Evolutionary conservation across 2,329 filamentous ascomycete genomes (phyloP).

Genomic region (Tolypocladium endophyticum): DNA sequence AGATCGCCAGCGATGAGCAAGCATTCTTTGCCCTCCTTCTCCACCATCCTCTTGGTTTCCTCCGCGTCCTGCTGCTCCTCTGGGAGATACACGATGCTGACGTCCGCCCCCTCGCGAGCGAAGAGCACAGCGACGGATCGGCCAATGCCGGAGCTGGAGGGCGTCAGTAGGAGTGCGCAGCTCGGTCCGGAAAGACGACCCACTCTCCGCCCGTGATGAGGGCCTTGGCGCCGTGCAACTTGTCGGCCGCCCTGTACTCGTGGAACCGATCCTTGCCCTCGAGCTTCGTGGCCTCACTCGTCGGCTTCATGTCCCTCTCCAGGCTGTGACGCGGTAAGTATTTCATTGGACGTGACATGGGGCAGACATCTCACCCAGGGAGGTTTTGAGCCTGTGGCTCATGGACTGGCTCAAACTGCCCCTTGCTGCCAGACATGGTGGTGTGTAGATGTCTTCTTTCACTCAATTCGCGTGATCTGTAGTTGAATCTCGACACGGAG

Average conservation of each 20-base stretch:
- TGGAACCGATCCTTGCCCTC: slow-evolving; percentile 25
- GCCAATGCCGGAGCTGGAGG: slow-evolving; percentile 39
- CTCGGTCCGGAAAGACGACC: slow-evolving; percentile 9
- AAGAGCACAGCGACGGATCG: slow-evolving; percentile 43
- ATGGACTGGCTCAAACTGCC: slow-evolving; percentile 22
- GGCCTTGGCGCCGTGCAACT: slow-evolving; percentile 38
- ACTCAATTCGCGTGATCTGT: neutral
- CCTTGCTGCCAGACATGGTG: slow-evolving; percentile 30
- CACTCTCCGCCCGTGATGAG: slow-evolving; percentile 48
- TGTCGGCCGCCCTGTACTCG: slow-evolving; percentile 33
- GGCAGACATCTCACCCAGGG: slow-evolving; percentile 19
- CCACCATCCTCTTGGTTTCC: slow-evolving; percentile 39
- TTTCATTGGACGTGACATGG: neutral
- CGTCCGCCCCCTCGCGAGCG: slow-evolving; percentile 46
- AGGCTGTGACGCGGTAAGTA: slow-evolving; percentile 8
- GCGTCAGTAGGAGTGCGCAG: neutral
- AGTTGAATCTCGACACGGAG: neutral
- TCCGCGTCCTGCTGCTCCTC: slow-evolving; percentile 46
- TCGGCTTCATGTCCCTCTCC: slow-evolving; percentile 27
- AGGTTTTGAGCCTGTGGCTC: slow-evolving; percentile 24
- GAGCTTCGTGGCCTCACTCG: slow-evolving; percentile 27
- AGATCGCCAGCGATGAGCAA: slow-evolving; percentile 37
- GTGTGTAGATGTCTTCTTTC: neutral
- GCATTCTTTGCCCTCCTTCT: slow-evolving; percentile 36
- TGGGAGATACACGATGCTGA: slow-evolving; percentile 43